These are phyloP conservation scores for Lupinus albus DNA, from an alignment of 306 rosid genomes.

Conservation along the genomic window DNA sequence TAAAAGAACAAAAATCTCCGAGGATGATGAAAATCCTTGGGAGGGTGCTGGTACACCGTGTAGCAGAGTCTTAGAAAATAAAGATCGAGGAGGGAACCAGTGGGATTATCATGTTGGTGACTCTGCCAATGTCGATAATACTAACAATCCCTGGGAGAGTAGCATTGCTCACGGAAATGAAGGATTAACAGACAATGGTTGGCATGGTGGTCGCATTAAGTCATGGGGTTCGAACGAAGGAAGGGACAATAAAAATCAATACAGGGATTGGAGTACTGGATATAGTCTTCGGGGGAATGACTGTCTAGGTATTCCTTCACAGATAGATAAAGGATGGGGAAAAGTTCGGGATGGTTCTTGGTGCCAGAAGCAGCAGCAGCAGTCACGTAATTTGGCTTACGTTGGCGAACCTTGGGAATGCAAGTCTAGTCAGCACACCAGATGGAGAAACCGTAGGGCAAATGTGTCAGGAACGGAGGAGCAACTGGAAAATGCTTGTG, in stretches of 20 bases:
- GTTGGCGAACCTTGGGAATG: slow-evolving; percentile 43
- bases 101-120: slow-evolving; percentile 33
- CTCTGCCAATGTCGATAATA: slow-evolving; percentile 36
- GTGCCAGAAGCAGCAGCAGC: slow-evolving; percentile 36
- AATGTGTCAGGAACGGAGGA: slow-evolving; percentile 55
- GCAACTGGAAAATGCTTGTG: slow-evolving; percentile 41
- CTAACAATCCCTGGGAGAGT: slow-evolving; percentile 58
- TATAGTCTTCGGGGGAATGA: slow-evolving; percentile 40
- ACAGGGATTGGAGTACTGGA: slow-evolving; percentile 42
- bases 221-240: slow-evolving; percentile 48
- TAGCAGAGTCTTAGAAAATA: slow-evolving; percentile 29
- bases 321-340: slow-evolving; percentile 49
- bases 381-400: slow-evolving; percentile 38
- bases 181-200: slow-evolving; percentile 45
- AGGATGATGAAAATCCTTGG: slow-evolving; percentile 48
- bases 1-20: slow-evolving; percentile 54
- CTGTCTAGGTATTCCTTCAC: slow-evolving; percentile 16
- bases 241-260: slow-evolving; percentile 14
- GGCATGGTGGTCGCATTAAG: slow-evolving; percentile 46
- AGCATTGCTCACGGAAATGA: slow-evolving; percentile 37
- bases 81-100: slow-evolving; percentile 41
- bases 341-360: slow-evolving; percentile 42
- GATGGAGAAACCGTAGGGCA: slow-evolving; percentile 43
- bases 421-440: slow-evolving; percentile 43
- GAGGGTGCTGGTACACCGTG: slow-evolving; percentile 39